Base-by-base conservation (phyloP, 345 rosid species). In the Combretum micranthum region DNA sequence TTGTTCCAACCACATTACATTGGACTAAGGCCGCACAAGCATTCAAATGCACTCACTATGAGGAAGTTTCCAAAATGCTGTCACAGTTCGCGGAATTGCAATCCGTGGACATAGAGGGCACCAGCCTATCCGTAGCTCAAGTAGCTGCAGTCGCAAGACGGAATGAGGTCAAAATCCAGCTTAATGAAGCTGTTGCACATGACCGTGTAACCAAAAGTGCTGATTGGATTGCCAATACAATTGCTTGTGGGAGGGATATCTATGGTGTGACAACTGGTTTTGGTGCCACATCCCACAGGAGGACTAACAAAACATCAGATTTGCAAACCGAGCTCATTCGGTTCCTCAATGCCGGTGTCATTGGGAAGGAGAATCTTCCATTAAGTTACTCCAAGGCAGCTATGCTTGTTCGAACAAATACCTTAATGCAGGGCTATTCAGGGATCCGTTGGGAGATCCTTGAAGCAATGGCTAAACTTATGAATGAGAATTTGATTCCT, bases 361-460 rank as follows among this genome's bases (percentile, higher is more conserved):
- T 78, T 15, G 75, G 75, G 17, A 70, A 59, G 18, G 77, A 75
- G 13, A 20, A 48, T 22, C 80, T 75, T 44, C 83, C 83, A 0
- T 37, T 61, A 0, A 65, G 75, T 39, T 74, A 69, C 18, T 57
- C 81, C 4, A 79, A 76, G 53, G 81, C 77, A 0, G 79, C 75
- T 0, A 79, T 76, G 81, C 76, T 79, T 2, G 81, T 76, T n/a
- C 74, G 81, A 7, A 52, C 64, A 0, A 79, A 75, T 53, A 79
- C 83, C 0, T 64, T 79, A 2, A 70, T 75, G 77, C 84, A 76
- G 47, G 84, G 84, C 23, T 79, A 76, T 51, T 79, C 84, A 0
- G 81, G 81, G 1, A 79, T 79, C 56, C 74, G 79, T 13, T 79
- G 76, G 75, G 79, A 76, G 69, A 73, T 79, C 1, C 79, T 76